Evolutionary conservation across 1,139 yeast species (phyloP).

Genomic region (Geotrichum aggregatum): DNA sequence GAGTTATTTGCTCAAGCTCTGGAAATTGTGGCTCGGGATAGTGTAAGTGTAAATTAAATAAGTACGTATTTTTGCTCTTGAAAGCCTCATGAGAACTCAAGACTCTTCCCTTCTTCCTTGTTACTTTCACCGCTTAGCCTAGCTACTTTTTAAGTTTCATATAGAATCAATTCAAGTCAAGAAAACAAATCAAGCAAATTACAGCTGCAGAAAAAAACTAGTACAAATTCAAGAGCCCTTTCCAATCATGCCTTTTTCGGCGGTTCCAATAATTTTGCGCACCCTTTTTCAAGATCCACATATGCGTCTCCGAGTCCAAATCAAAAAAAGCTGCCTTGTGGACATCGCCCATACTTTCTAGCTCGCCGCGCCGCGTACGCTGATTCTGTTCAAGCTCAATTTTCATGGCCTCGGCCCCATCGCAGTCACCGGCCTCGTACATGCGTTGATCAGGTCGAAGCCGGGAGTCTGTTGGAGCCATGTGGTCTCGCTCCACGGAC

Average conservation of each 20-base stretch:
- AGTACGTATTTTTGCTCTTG: no score
- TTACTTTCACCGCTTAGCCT: no score
- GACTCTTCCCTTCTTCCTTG: no score
- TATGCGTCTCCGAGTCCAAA: slow-evolving; percentile 28
- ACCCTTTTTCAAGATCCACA: slow-evolving; percentile 63
- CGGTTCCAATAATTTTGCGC: slow-evolving; percentile 75
- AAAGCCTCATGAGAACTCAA: no score
- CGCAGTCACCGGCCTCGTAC: slow-evolving; percentile 67
- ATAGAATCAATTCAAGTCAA: no score
- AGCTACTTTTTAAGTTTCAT: no score
- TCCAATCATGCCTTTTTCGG: slow-evolving; percentile 40
- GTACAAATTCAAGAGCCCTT: slow-evolving; percentile 27
- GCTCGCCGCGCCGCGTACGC: slow-evolving; percentile 64
- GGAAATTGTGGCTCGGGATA: no score
- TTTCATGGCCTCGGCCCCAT: slow-evolving; percentile 66
- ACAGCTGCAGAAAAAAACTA: no score
- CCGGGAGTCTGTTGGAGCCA: slow-evolving; percentile 88
- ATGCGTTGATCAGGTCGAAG: slow-evolving; percentile 76
- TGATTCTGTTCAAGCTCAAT: slow-evolving; percentile 71
- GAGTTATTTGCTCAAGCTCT: no score
- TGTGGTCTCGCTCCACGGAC: slow-evolving; percentile 52
- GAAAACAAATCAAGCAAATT: no score
- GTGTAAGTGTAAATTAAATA: no score
- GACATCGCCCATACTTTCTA: slow-evolving; percentile 45
- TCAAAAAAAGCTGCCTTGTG: slow-evolving; percentile 65